Base-by-base conservation (phyloP, 2,329 filamentous ascomycete species). In the Calonectria crousiana region DNA sequence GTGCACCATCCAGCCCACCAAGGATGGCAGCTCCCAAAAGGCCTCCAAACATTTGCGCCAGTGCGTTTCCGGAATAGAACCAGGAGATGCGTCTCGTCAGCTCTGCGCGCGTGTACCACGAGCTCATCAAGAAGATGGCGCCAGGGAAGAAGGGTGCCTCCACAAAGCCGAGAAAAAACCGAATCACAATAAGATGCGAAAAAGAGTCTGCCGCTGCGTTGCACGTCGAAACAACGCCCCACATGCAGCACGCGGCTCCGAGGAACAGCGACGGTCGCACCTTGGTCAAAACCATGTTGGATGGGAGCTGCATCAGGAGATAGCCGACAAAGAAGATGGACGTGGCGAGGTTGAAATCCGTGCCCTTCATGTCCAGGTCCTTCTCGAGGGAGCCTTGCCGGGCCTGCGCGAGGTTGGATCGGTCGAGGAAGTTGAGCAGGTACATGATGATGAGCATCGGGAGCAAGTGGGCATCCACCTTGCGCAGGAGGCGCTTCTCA, bases 301-400 rank as follows among this genome's bases (percentile, higher is more conserved):
- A 92, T 0, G 91, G 91, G 0, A 93, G 82, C 79, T 93, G 90
- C 88, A 92, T 92, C 16, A 92, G 82, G 0, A 92, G 83, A 76
- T 93, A 93, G 4, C 90, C 88, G 1, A 91, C 89, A 74, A 91
- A 92, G 81, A 93, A 93, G 65, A 91, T 82, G 0, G 90, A 91
- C 0, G 93, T 87, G 0, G 92, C 86, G 4, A 90, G 81, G 75
- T 91, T 91, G 78, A 90, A 92, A 62, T 92, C 88, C 2, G 89
- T 91, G 10, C 89, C 89, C 8, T 79, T 83, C 87, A 92, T 90
- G 1, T 82, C 82, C 0, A 92, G 82, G 71, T 92, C 90, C 28
- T 84, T 71, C 72, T 92, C 90, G 0, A 92, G 83, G 0, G 86
- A 86, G 0, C 89, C 89, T 38, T 91, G 85, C 5, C 90, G 85